Conservation (phyloP, 305 asterid genomes). For the Euphrasia arctica region DNA sequence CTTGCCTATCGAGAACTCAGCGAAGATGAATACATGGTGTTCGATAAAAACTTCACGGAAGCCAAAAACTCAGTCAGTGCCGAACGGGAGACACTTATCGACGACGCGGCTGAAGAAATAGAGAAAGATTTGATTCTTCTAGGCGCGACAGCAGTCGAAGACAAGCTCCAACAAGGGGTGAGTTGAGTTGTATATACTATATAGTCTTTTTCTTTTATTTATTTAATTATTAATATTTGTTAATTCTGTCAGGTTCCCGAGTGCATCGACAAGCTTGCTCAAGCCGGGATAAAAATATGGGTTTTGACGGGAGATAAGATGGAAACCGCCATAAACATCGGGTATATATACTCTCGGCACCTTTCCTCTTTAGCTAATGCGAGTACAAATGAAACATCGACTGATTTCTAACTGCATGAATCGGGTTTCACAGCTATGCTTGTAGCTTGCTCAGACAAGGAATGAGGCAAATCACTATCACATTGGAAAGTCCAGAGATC, state of each 20-base stretch:
- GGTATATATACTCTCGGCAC: constrained; percentile 45
- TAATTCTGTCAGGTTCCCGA: constrained; percentile 75
- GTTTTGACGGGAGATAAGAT: constrained; percentile 97
- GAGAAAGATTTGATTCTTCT: constrained; percentile 86
- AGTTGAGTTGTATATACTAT: constrained; percentile 20
- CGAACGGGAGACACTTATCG: constrained; percentile 71
- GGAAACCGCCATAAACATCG: constrained; percentile 98
- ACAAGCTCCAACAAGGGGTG: constrained; percentile 99
- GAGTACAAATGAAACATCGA: constrained; percentile 11
- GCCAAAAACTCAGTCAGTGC: constrained; percentile 77
- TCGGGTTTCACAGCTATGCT: constrained; percentile 48
- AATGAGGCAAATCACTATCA: constrained; percentile 60
- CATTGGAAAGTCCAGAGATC: constrained; percentile 60
- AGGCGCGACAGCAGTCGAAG: constrained; percentile 99
- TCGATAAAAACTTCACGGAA: constrained; percentile 49
- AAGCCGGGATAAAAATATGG: constrained; percentile 95
- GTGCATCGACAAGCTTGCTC: constrained; percentile 96
- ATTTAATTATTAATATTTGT: constrained; percentile 6
- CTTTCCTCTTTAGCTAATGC: background rate
- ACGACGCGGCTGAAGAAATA: constrained; percentile 55
- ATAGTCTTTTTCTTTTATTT: background rate
- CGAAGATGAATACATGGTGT: constrained; percentile 56
- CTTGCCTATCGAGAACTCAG: constrained; percentile 76
- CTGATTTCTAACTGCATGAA: constrained; percentile 31
- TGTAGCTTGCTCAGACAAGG: constrained; percentile 88